phyloP scores from a whole-genome alignment of 1,284 basidiomycete species.

The Fomes fomentarius region DNA sequence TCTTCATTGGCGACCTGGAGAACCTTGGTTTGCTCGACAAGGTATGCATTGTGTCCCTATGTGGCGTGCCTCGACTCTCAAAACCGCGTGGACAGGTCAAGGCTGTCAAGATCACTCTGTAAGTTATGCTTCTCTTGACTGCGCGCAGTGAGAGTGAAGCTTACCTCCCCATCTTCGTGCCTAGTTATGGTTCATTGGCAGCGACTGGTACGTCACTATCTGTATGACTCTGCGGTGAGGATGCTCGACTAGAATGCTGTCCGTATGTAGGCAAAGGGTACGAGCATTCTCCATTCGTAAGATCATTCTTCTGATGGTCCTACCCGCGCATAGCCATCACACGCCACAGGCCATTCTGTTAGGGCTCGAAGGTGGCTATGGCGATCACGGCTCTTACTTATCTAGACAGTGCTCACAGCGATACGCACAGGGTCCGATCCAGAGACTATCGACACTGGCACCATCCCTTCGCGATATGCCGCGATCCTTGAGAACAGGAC shows the following conservation, averaged over 20 bases:
- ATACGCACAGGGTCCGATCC: slow-evolving; percentile 64
- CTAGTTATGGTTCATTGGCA: slow-evolving; percentile 76
- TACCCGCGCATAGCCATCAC: slow-evolving; percentile 67
- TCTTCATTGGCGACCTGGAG: slow-evolving; percentile 81
- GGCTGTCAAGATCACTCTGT: slow-evolving; percentile 87
- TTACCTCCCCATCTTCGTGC: background rate
- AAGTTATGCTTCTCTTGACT: slow-evolving; percentile 31
- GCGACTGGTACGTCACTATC: slow-evolving; percentile 64
- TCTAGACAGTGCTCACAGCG: background rate
- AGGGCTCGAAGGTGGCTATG: slow-evolving; percentile 76
- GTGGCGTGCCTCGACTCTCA: background rate
- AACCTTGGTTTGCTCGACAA: slow-evolving; percentile 75
- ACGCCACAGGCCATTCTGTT: slow-evolving; percentile 93
- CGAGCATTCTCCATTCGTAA: slow-evolving; percentile 18
- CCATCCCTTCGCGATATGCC: slow-evolving; percentile 74
- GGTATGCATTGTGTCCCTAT: slow-evolving; percentile 39
- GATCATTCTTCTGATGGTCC: slow-evolving; percentile 7
- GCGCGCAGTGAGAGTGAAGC: too few relatives aligned
- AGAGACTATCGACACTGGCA: slow-evolving; percentile 85
- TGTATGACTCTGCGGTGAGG: slow-evolving; percentile 3
- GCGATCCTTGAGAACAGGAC: slow-evolving; percentile 68
- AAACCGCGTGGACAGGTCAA: slow-evolving; percentile 51
- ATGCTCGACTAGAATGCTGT: background rate
- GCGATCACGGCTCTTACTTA: background rate
- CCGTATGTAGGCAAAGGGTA: slow-evolving; percentile 76